These are phyloP conservation scores for Euphorbia pulcherrima DNA, from an alignment of 345 rosid species.

Conservation along the genomic window DNA sequence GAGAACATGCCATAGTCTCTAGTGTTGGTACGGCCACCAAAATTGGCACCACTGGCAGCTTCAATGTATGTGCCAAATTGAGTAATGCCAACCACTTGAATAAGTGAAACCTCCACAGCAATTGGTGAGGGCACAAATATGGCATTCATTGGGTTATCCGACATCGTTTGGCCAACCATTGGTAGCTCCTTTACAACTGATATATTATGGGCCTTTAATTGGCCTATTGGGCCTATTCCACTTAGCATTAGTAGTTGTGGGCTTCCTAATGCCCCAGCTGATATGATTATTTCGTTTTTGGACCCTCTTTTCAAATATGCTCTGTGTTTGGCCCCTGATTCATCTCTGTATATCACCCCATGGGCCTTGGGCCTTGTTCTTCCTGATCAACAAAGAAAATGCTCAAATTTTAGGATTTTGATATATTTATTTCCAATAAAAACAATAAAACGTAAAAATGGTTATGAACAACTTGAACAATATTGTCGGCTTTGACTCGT, in stretches of 20 bases:
- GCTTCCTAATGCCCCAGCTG: constrained; percentile 30
- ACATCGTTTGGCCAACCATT: constrained; percentile 29
- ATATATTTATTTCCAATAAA: too few relatives aligned
- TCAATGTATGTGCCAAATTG: constrained; percentile 25
- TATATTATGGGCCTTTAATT: constrained; percentile 19
- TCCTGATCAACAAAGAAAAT: background rate
- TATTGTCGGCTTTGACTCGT: too few relatives aligned
- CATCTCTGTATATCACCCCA: constrained; percentile 25
- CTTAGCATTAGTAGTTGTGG: constrained; percentile 31
- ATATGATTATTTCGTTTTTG: constrained; percentile 23
- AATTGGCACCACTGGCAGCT: constrained; percentile 24
- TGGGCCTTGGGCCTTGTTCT: constrained; percentile 15
- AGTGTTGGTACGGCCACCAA: background rate
- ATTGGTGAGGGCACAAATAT: constrained; percentile 22
- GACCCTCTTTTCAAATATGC: constrained; percentile 18
- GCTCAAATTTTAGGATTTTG: too few relatives aligned
- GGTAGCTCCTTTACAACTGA: constrained; percentile 14
- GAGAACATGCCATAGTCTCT: constrained; percentile 36
- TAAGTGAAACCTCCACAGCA: constrained; percentile 25
- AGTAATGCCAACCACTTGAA: constrained; percentile 25
- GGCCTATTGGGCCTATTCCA: constrained; percentile 26
- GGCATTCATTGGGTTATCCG: constrained; percentile 31
- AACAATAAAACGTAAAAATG: background rate
- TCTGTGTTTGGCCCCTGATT: constrained; percentile 13
- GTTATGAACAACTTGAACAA: too few relatives aligned